Evolutionary conservation across 257 asterid species (phyloP).

Genomic region (Henckelia pumila): DNA sequence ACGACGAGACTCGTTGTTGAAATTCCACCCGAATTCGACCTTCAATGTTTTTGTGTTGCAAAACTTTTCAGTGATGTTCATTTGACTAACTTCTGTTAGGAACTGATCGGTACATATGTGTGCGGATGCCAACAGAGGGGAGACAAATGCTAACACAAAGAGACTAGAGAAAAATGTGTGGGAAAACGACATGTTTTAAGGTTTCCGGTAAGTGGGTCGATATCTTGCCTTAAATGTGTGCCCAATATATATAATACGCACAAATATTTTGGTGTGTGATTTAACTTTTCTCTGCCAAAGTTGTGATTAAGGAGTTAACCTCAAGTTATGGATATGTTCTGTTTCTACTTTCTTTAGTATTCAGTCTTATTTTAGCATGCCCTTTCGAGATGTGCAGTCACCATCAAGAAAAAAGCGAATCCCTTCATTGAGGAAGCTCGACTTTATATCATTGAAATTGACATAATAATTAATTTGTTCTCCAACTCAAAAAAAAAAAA

Average conservation of each 20-base stretch:
- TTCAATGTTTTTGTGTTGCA: conserved; percentile 37
- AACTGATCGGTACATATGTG: conserved; percentile 36
- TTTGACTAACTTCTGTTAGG: conserved; percentile 9
- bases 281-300: conserved; percentile 10
- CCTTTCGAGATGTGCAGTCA: background rate
- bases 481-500: no score
- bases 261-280: background rate
- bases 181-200: conserved; percentile 19
- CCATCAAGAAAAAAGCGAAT: no score
- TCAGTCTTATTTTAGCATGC: background rate
- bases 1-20: conserved; percentile 21
- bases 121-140: conserved; percentile 22
- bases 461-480: no score
- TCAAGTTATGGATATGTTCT: conserved; percentile 38
- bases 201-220: background rate
- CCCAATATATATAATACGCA: no score
- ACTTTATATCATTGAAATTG: no score
- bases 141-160: background rate
- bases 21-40: conserved; percentile 50
- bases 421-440: no score
- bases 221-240: background rate
- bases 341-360: background rate
- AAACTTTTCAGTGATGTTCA: conserved; percentile 12
- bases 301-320: conserved; percentile 18
- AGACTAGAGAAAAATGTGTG: background rate